Percentiles rank a stretch among this genome's conserved stretches.
phyloP scores from a whole-genome alignment of 495 filamentous ascomycete genomes.

The Podospora pseudoanserina region DNA sequence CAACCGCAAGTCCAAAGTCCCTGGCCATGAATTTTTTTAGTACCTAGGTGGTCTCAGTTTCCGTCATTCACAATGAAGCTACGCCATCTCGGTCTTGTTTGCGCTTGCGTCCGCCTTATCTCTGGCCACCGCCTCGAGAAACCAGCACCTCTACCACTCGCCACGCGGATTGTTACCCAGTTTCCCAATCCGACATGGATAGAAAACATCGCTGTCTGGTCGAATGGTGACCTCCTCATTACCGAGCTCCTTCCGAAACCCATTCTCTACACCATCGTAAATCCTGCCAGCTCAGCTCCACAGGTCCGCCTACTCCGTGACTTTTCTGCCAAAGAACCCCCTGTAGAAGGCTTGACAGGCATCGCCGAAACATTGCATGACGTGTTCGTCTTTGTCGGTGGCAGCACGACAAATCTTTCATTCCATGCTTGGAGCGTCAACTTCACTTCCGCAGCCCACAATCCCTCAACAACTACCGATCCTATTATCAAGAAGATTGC shows the following conservation, averaged over 20 bases:
- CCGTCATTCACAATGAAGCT: not conserved
- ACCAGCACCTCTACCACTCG: not conserved
- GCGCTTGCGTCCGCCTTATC: too few species aligned
- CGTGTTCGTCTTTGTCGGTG: not conserved
- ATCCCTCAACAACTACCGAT: too few species aligned
- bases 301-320: not conserved
- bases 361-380: not conserved
- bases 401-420: not conserved
- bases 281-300: not conserved
- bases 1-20: too few species aligned
- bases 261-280: not conserved
- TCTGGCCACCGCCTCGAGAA: too few species aligned
- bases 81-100: not conserved
- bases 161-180: not conserved
- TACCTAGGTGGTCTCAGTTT: too few species aligned
- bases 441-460: not conserved
- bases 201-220: not conserved
- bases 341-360: not conserved
- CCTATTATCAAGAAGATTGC: not conserved
- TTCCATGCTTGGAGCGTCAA: not conserved
- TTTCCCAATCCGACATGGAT: constrained; percentile 4
- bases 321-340: not conserved
- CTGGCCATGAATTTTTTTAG: too few species aligned
- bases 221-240: constrained; percentile 1
- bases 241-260: not conserved